Percentiles rank a stretch among this genome's conserved stretches.
These are phyloP conservation scores for Talaromyces sp. DNA, from an alignment of 2,329 filamentous ascomycete species.

Conservation along the genomic window DNA sequence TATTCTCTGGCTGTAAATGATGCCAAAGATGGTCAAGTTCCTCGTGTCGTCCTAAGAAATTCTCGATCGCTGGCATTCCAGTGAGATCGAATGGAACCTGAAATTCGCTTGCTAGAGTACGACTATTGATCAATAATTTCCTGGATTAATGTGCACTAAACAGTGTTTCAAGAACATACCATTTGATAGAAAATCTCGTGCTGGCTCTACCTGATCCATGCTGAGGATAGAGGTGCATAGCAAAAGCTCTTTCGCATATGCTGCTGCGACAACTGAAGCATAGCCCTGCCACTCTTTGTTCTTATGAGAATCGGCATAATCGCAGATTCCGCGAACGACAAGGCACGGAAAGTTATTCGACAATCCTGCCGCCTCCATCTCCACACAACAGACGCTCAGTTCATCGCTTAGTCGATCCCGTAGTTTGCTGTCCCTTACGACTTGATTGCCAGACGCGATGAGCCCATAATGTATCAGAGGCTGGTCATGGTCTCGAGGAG, in stretches of 20 bases:
- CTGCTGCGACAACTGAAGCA: slow-evolving; percentile 21
- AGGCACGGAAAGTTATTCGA: slow-evolving; percentile 26
- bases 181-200: neutral
- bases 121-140: neutral
- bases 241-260: slow-evolving; percentile 21
- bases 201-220: neutral
- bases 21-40: neutral
- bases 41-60: neutral
- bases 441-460: slow-evolving; percentile 30
- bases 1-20: neutral
- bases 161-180: neutral
- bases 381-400: neutral
- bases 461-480: slow-evolving; percentile 28
- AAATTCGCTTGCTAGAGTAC: neutral
- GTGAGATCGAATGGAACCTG: neutral
- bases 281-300: slow-evolving; percentile 18
- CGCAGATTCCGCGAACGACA: slow-evolving; percentile 29
- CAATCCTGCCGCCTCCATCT: slow-evolving; percentile 20
- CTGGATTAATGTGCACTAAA: neutral
- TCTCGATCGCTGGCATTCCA: neutral
- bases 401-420: neutral
- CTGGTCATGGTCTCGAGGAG: slow-evolving; percentile 20
- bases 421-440: slow-evolving; percentile 15
- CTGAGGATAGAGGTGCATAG: neutral
- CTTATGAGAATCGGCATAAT: slow-evolving; percentile 26